A percentile compares a stretch with the other conserved stretches of the same genome.
Conservation (phyloP, 257 asterid species). For the Nicotiana tomentosiformis region DNA sequence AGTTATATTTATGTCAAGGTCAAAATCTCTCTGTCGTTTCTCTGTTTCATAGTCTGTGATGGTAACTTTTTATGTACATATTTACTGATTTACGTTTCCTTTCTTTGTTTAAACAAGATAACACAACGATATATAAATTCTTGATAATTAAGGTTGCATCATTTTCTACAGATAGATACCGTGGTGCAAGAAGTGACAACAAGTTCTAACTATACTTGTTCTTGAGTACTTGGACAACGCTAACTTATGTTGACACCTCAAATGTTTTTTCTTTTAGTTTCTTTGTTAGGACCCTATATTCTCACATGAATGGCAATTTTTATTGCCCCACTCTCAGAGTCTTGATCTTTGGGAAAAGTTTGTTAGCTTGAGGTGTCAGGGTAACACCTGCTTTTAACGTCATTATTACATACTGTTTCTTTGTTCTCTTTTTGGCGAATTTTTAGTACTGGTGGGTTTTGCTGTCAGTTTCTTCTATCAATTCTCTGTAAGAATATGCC, state of each 20-base stretch:
- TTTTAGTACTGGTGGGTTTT: neutral
- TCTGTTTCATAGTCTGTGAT: neutral
- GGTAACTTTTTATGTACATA: neutral
- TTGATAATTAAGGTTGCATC: neutral
- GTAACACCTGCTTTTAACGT: neutral
- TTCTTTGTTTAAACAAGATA: conserved; percentile 1
- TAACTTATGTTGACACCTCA: neutral
- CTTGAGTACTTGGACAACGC: neutral
- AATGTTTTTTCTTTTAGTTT: neutral
- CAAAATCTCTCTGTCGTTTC: conserved; percentile 15
- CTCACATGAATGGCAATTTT: neutral
- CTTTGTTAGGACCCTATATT: neutral
- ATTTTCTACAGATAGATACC: neutral
- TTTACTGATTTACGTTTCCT: neutral
- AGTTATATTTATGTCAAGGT: conserved; percentile 90
- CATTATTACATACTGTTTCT: neutral
- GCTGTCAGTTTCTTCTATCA: neutral
- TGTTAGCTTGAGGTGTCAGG: neutral
- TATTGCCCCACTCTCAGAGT: neutral
- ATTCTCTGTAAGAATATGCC: neutral
- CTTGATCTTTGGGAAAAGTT: neutral
- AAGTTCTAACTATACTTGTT: neutral
- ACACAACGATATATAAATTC: neutral
- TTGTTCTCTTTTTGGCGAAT: neutral
- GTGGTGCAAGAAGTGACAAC: neutral